Percentiles rank a stretch among this genome's conserved stretches.
Evolutionary conservation across 345 rosid genomes (phyloP).

Genomic region (Arabidopsis arenosa): DNA sequence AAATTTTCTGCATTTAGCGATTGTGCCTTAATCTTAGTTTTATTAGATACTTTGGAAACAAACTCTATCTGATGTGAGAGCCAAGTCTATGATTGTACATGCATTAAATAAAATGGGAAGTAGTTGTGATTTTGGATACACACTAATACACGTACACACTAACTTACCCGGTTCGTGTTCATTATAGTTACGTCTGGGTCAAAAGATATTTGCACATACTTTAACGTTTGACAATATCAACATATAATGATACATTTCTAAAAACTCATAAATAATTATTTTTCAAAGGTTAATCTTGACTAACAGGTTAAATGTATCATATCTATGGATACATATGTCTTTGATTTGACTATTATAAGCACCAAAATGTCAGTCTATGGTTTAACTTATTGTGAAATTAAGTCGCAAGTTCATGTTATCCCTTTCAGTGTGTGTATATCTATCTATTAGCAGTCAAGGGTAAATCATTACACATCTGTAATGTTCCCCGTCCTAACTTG

Average conservation of each 20-base stretch:
- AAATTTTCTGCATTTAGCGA: too few species aligned
- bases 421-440: neutral
- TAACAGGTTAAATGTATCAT: conserved; percentile 9
- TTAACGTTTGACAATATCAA: conserved; percentile 20
- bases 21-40: neutral
- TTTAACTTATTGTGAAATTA: conserved; percentile 20
- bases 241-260: neutral
- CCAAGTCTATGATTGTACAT: neutral
- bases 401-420: conserved; percentile 21
- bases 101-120: too few species aligned
- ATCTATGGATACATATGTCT: neutral
- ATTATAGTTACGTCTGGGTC: conserved; percentile 27
- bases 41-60: neutral
- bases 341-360: neutral
- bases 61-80: neutral
- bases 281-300: conserved; percentile 31
- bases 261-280: neutral
- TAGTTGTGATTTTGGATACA: neutral
- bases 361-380: conserved; percentile 6
- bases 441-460: conserved; percentile 18
- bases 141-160: neutral
- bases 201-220: neutral
- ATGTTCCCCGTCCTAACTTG: conserved; percentile 30
- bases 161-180: conserved; percentile 9
- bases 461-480: neutral